Conservation (phyloP, 805 yeast genomes). For the Candida sanyiensis region DNA sequence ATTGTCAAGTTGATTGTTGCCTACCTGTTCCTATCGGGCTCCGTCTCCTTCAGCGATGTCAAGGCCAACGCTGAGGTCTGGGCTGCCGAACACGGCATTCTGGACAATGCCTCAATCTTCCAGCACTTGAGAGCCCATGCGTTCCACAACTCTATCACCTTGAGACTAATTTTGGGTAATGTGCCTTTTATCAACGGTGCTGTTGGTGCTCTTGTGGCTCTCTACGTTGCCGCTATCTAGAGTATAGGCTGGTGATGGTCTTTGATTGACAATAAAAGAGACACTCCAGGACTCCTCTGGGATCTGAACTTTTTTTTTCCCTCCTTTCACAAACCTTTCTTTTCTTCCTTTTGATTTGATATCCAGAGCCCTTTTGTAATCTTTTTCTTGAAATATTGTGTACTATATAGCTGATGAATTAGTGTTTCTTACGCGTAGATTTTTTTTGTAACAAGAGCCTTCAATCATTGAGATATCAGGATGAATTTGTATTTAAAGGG, state of each 20-base stretch:
- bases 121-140: slow-evolving; percentile 18
- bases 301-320: not conserved
- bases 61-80: slow-evolving; percentile 25
- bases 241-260: too few relatives aligned
- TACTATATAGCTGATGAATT: not conserved
- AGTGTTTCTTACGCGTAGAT: slow-evolving; percentile 2
- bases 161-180: slow-evolving; percentile 29
- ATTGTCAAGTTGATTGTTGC: slow-evolving; percentile 40
- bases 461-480: slow-evolving; percentile 7
- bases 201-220: slow-evolving; percentile 29
- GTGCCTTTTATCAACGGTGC: slow-evolving; percentile 28
- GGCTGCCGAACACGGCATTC: slow-evolving; percentile 25
- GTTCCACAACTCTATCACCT: slow-evolving; percentile 23
- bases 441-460: slow-evolving; percentile 6
- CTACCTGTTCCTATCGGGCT: slow-evolving; percentile 29
- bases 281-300: too few relatives aligned
- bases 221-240: slow-evolving; percentile 30
- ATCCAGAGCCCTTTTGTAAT: not conserved
- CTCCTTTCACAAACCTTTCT: not conserved
- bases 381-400: not conserved
- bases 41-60: slow-evolving; percentile 25
- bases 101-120: slow-evolving; percentile 14
- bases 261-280: not conserved
- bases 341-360: not conserved
- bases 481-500: slow-evolving; percentile 10